Evolutionary conservation across 805 yeast genomes (phyloP).

Genomic region (Zygosaccharomyces bailii): DNA sequence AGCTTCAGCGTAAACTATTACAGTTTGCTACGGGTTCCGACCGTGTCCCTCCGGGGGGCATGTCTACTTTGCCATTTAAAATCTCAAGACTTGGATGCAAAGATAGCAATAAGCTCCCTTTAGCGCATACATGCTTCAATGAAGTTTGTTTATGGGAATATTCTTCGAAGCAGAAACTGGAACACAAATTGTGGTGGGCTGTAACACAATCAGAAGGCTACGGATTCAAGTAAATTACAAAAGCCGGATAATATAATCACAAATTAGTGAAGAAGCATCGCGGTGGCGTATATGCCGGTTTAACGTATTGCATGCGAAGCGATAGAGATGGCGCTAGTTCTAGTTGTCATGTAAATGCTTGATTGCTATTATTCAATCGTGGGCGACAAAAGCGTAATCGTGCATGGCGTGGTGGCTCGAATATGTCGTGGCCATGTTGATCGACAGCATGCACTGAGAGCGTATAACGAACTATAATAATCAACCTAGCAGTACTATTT

Average conservation of each 20-base stretch:
- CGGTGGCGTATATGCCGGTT: too few species aligned
- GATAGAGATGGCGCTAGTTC: background rate
- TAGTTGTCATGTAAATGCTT: background rate
- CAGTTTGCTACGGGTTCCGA: conserved; percentile 88
- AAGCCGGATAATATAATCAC: background rate
- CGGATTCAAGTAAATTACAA: conserved; percentile 57
- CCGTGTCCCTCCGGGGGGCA: conserved; percentile 89
- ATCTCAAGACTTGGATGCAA: conserved; percentile 50
- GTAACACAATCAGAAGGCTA: conserved; percentile 82
- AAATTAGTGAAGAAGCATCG: too few species aligned
- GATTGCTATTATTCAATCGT: too few species aligned
- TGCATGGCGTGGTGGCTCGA: too few species aligned
- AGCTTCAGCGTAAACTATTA: conserved; percentile 60
- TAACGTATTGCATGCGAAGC: background rate
- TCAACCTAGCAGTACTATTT: too few species aligned
- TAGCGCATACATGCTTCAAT: conserved; percentile 94
- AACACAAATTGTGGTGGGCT: conserved; percentile 60
- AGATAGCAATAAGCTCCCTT: conserved; percentile 52
- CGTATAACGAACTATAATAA: too few species aligned
- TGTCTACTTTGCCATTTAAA: conserved; percentile 68
- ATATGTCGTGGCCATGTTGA: too few species aligned
- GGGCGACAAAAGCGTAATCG: too few species aligned
- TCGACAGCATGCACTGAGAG: too few species aligned
- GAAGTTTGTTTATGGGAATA: conserved; percentile 78
- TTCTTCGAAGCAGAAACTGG: conserved; percentile 49